Evolutionary conservation across 805 yeast genomes (phyloP).

Genomic region (Yarrowia sp.): DNA sequence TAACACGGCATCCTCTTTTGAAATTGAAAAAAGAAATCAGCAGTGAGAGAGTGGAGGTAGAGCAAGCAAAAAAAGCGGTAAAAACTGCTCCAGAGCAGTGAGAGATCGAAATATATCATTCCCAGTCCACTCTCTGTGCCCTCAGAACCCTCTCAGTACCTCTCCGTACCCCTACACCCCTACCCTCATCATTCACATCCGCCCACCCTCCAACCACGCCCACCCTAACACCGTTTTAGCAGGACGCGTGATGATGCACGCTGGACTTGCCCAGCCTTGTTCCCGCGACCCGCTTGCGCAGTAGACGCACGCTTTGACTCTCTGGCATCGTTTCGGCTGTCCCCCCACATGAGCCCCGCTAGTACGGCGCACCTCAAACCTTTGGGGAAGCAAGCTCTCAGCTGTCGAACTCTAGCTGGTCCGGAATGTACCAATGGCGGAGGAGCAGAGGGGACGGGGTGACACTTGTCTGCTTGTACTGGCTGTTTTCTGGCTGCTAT

Average conservation of each 20-base stretch:
- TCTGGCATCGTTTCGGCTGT: neutral
- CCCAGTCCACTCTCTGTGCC: too few species aligned
- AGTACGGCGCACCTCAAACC: conserved; percentile 2
- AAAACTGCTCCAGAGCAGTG: too few species aligned
- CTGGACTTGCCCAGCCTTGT: neutral
- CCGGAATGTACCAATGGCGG: neutral
- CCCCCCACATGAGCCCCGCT: neutral
- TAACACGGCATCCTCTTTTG: neutral
- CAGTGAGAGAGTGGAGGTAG: too few species aligned
- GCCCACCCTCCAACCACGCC: conserved; percentile 20
- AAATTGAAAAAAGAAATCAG: too few species aligned
- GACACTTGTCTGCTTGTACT: too few species aligned
- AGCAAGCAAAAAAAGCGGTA: too few species aligned
- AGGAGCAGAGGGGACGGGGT: too few species aligned
- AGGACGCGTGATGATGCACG: neutral
- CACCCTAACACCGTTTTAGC: neutral
- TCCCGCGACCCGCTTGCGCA: neutral
- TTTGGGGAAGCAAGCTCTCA: neutral
- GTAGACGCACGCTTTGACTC: neutral
- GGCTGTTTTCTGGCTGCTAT: too few species aligned
- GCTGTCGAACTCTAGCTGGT: neutral
- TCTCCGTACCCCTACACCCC: too few species aligned
- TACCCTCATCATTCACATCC: neutral
- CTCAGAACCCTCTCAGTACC: too few species aligned
- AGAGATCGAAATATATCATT: too few species aligned